These are phyloP conservation scores for Clathrus columnatus DNA, from an alignment of 768 basidiomycete species.

Conservation along the genomic window DNA sequence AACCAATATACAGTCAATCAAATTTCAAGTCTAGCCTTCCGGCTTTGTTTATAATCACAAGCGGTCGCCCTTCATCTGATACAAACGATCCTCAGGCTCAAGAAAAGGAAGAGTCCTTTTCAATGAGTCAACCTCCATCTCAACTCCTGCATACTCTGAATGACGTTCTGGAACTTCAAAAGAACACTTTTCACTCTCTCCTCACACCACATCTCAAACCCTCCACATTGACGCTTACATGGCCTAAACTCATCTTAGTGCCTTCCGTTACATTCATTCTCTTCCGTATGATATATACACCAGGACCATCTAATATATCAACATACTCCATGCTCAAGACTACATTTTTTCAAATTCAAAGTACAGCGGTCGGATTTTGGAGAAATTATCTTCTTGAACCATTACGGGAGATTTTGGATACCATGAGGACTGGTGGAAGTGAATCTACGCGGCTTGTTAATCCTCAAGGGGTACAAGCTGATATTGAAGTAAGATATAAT, in stretches of 20 bases:
- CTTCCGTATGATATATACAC: constrained; percentile 43
- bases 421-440: constrained; percentile 74
- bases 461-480: constrained; percentile 74
- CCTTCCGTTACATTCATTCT: constrained; percentile 58
- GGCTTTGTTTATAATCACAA: background rate
- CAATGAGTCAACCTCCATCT: background rate
- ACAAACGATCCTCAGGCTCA: background rate
- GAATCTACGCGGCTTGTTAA: constrained; percentile 62
- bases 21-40: background rate
- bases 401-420: constrained; percentile 69
- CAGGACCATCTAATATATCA: constrained; percentile 36
- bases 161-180: constrained; percentile 22
- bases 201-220: constrained; percentile 38
- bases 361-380: constrained; percentile 67
- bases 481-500: constrained; percentile 55
- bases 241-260: constrained; percentile 74
- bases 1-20: constrained; percentile 25
- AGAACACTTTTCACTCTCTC: background rate
- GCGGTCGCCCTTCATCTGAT: background rate
- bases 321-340: background rate
- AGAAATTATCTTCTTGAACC: constrained; percentile 83
- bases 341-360: constrained; percentile 37
- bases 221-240: constrained; percentile 54
- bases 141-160: constrained; percentile 2
- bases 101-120: background rate